Evolutionary conservation across 371 early-diverging fungal species (phyloP), one percentile per base, ranked within the genome.

Genomic region (Syncephalastrum racemosum): DNA sequence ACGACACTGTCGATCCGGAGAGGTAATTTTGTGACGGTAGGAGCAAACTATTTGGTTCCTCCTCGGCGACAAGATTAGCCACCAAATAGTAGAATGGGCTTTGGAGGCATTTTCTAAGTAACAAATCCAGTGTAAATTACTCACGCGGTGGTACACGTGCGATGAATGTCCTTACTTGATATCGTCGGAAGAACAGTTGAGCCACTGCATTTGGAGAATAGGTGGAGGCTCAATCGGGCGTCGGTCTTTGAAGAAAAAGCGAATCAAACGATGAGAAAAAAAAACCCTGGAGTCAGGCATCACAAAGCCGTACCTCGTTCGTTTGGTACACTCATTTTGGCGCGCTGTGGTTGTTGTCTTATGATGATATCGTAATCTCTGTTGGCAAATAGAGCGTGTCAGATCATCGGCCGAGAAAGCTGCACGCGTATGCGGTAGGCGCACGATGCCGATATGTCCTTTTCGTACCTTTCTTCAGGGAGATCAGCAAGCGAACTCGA

Each of bases 161-260:
- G 23, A 53, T 40, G 18, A 40, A 41, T 15, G 15, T 8, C 25
- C 60, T 61, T 73, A 77, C 77, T 73, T 77, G 60, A 59, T 58
- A 46, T 71, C 65, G 50, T 77, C 68, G 7, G 50, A 50, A 2
- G 69, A 59, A 43, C 67, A 65, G 36, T 69, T 62, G 24, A 60
- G 41, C 67, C 71, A 73, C 16, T 64, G 40, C 19, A 79, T 56
- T 43, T 78, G 79, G 3, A 79, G 48, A 24, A 79, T 75, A 10
- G 75, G 75, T 58, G 79, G 73, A 23, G 79, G 79, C 51, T 79
- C 79, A 44, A 79, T 71, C 10, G 75, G 71, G 42, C 73, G 62
- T 54, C 71, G 67, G 39, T 76, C 73, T 68, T 53, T n/a, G 10
- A 31, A 31, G 36, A 10, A 31, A 10, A 51, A 22, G 40, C 10